phyloP scores from a whole-genome alignment of 2,329 filamentous ascomycete species.

The Cercospora zeina region DNA sequence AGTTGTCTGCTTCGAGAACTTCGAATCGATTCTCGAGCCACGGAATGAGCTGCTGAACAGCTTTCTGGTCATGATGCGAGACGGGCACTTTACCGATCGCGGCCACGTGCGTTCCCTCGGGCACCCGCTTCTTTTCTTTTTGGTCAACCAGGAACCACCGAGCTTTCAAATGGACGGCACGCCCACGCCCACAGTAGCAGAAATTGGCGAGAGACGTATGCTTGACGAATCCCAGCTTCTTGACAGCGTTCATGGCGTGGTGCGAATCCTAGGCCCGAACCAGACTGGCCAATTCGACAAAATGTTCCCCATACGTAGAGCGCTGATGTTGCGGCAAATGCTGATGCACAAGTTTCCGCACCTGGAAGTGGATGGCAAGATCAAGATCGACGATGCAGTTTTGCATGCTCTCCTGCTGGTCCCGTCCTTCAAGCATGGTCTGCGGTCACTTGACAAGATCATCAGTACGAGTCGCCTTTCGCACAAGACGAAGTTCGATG shows the following conservation, averaged over 20 bases:
- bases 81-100: slow-evolving; percentile 37
- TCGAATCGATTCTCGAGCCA: slow-evolving; percentile 36
- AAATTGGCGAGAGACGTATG: slow-evolving; percentile 26
- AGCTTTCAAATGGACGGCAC: slow-evolving; percentile 28
- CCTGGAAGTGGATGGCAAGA: slow-evolving; percentile 34
- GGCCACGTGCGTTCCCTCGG: slow-evolving; percentile 35
- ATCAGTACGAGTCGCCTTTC: slow-evolving; percentile 40
- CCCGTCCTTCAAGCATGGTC: slow-evolving; percentile 40
- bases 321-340: slow-evolving; percentile 40
- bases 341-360: slow-evolving; percentile 39
- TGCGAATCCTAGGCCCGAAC: slow-evolving; percentile 38
- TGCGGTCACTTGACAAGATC: slow-evolving; percentile 40
- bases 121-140: slow-evolving; percentile 38
- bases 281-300: slow-evolving; percentile 35
- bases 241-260: slow-evolving; percentile 39
- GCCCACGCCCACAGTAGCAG: slow-evolving; percentile 33
- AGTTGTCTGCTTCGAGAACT: slow-evolving; percentile 39
- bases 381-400: slow-evolving; percentile 41
- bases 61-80: slow-evolving; percentile 37
- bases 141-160: slow-evolving; percentile 37
- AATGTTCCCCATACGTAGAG: slow-evolving; percentile 38
- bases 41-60: slow-evolving; percentile 34
- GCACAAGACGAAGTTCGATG: slow-evolving; percentile 38
- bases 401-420: slow-evolving; percentile 40
- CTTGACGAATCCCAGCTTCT: slow-evolving; percentile 36